A percentile compares a stretch with the other conserved stretches of the same genome.
Conservation (phyloP, 2,329 filamentous ascomycete species). For the Atkinsonella hypoxylon region DNA sequence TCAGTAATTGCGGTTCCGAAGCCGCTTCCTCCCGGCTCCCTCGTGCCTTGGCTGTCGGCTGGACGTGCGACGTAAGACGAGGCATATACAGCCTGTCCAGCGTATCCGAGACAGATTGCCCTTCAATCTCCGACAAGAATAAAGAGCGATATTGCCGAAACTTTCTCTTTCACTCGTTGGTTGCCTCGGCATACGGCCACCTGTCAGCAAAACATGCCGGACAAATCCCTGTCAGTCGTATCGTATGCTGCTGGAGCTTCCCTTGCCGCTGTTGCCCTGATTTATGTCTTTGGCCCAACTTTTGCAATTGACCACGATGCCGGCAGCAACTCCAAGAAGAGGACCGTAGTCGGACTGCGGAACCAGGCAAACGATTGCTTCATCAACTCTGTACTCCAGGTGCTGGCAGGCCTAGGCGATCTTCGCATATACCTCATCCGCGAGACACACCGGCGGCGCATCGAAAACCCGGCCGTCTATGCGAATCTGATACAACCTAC, state of each 20-base stretch:
- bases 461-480: constrained; percentile 72
- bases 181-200: constrained; percentile 6
- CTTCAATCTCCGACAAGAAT: neutral
- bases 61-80: neutral
- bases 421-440: constrained; percentile 84
- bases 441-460: constrained; percentile 71
- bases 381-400: constrained; percentile 94
- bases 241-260: constrained; percentile 93
- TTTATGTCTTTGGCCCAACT: constrained; percentile 97
- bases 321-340: constrained; percentile 52
- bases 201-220: constrained; percentile 18
- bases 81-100: neutral
- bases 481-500: constrained; percentile 43
- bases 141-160: neutral
- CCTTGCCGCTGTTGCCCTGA: constrained; percentile 83
- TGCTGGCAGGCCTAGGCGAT: constrained; percentile 79
- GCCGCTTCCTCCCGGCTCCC: neutral
- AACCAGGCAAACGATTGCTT: constrained; percentile 95
- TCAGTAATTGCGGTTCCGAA: neutral
- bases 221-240: constrained; percentile 36
- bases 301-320: constrained; percentile 84
- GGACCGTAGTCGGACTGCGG: constrained; percentile 73
- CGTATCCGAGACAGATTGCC: neutral
- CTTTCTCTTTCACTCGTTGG: neutral
- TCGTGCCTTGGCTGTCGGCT: neutral